Percentiles rank a stretch among this genome's conserved stretches.
These are phyloP conservation scores for Gremmenia infestans DNA, from an alignment of 2,329 filamentous ascomycete species.

Conservation along the genomic window DNA sequence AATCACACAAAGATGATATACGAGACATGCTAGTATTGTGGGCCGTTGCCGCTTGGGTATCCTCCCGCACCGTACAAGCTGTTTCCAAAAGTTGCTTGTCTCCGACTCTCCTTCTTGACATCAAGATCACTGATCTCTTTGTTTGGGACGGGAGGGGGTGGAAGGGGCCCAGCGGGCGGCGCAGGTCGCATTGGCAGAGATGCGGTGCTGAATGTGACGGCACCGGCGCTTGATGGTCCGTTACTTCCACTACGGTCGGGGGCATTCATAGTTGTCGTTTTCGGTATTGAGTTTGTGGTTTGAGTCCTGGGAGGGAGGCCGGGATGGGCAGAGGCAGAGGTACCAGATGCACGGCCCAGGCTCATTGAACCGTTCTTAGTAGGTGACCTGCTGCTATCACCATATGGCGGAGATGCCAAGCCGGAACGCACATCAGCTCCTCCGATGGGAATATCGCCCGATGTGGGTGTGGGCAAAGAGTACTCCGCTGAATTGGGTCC, in stretches of 20 bases:
- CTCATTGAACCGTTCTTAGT: conserved; percentile 38
- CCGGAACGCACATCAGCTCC: conserved; percentile 42
- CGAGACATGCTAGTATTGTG: conserved; percentile 13
- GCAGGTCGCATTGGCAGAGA: conserved; percentile 60
- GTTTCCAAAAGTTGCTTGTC: conserved; percentile 49
- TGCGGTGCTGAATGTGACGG: conserved; percentile 42
- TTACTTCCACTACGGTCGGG: conserved; percentile 30
- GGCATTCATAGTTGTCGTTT: conserved; percentile 36
- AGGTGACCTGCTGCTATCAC: conserved; percentile 30
- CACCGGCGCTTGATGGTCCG: conserved; percentile 40
- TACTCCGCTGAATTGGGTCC: conserved; percentile 35
- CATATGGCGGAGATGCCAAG: conserved; percentile 41
- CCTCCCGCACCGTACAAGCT: conserved; percentile 26
- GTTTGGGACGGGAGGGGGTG: conserved; percentile 48
- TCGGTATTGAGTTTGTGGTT: conserved; percentile 50
- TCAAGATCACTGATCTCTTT: conserved; percentile 44
- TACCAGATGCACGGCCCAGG: conserved; percentile 42
- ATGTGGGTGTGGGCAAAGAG: conserved; percentile 57
- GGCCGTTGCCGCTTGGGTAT: conserved; percentile 19
- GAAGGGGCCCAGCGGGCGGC: conserved; percentile 51
- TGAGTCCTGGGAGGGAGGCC: conserved; percentile 47
- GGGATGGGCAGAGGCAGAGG: conserved; percentile 34
- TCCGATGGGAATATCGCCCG: conserved; percentile 66
- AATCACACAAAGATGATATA: conserved; percentile 1
- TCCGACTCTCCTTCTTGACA: conserved; percentile 45